phyloP scores from a whole-genome alignment of 768 basidiomycete species.

The Termitomyces sp. region DNA sequence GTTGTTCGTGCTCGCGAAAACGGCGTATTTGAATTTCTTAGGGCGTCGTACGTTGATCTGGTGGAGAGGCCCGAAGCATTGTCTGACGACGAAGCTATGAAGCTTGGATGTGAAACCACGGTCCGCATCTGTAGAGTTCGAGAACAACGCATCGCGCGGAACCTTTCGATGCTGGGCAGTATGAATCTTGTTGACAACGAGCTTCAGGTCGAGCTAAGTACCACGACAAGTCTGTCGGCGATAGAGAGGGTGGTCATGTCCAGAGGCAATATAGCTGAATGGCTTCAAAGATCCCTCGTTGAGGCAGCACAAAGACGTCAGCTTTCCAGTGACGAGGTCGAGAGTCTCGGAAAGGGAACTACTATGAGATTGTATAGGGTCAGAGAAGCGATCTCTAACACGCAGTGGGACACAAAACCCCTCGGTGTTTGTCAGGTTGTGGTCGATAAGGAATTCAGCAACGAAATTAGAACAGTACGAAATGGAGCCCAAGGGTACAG shows the following conservation, averaged over 20 bases:
- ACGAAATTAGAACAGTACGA: neutral
- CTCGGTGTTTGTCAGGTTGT: neutral
- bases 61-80: neutral
- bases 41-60: neutral
- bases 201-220: neutral
- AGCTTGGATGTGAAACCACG: neutral
- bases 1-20: neutral
- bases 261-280: neutral
- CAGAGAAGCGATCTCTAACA: neutral
- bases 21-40: neutral
- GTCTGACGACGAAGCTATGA: neutral
- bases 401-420: neutral
- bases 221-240: neutral
- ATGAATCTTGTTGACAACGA: neutral
- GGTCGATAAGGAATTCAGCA: neutral
- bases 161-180: neutral
- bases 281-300: neutral
- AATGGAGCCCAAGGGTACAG: neutral
- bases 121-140: neutral
- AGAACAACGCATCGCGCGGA: neutral
- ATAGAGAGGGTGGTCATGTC: neutral
- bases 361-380: neutral
- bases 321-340: neutral
- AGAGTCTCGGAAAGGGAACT: neutral
- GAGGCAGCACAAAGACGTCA: neutral